Base-by-base conservation (phyloP, 305 asterid genomes). In the Solanum chacoense region DNA sequence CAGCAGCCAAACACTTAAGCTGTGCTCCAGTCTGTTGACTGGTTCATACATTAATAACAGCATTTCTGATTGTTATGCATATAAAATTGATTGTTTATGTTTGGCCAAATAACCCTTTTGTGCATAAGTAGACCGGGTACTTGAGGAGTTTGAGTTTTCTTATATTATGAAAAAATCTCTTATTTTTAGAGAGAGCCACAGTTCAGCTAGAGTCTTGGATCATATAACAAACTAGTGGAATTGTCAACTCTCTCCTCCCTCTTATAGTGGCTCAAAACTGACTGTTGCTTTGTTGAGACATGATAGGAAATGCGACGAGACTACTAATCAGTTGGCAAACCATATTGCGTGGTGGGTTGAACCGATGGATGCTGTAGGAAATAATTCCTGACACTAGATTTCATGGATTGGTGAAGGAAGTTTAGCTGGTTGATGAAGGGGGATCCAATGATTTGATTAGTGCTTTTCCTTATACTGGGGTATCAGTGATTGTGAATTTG, bases 221-320 rank as follows among this genome's bases (percentile, higher is more conserved):
- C 35, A 38, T 79, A 13, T 79, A 26, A 40, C 85, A 13, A 37
- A 37, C 63, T 78, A 78, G 85, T 79, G 36, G 67, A 40, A 8
- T 8, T 34, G 29, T 24, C 35, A 75, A 26, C 81, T 75, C 83
- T 75, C 55, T 75, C 83, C 32, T 75, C 81, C 6, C 28, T 75
- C 2, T 42, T 26, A 10, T 11, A 50, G 40, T 81, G 42, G 31
- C 42, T 50, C 73, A 50, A 50, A 45, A 50, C 40, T 50, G 10
- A 83, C 45, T 83, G 13, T 63, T 87, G 8, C 34, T 88, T 67
- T 90, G 67, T 31, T 83, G 73, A 31, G 16, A 50, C 73, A 20
- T 87, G 71, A 88, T 93, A 96, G 99, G 99, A 97, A 88, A 94
- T 95, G 95, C 96, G 99, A 86, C 93, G 98, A 91, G 98, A 94